A percentile compares a stretch with the other conserved stretches of the same genome.
These are phyloP conservation scores for Novymonas esmeraldas DNA, from an alignment of 208 protist species.

Conservation along the genomic window DNA sequence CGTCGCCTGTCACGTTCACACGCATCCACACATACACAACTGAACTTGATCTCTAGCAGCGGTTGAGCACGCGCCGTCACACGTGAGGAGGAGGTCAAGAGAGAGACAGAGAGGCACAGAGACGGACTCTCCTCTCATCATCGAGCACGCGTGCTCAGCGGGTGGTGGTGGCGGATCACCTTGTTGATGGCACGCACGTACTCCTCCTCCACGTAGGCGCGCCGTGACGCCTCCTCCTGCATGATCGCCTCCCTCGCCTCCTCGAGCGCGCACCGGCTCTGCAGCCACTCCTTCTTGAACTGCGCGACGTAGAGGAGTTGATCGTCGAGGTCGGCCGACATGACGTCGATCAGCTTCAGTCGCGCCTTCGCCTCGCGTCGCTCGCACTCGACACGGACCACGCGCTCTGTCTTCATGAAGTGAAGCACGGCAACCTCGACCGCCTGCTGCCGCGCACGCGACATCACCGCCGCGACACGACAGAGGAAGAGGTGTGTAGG, in stretches of 20 bases:
- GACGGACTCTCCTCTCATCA: neutral
- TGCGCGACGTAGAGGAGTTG: constrained; percentile 80
- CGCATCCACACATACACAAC: no score
- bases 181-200: constrained; percentile 32
- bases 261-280: constrained; percentile 62
- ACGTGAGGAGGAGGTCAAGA: no score
- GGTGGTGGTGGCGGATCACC: constrained; percentile 33
- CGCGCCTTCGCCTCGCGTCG: constrained; percentile 76
- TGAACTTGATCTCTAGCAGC: no score
- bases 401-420: constrained; percentile 67
- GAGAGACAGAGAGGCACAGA: no score
- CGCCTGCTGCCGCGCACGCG: constrained; percentile 33
- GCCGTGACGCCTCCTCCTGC: constrained; percentile 32
- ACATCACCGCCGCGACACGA: constrained; percentile 33
- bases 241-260: constrained; percentile 59
- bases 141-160: neutral
- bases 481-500: neutral
- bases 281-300: constrained; percentile 88
- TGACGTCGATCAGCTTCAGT: constrained; percentile 65
- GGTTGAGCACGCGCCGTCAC: no score
- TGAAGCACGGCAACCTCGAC: constrained; percentile 54
- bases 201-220: constrained; percentile 33
- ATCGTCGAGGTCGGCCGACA: constrained; percentile 72
- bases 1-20: no score
- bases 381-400: constrained; percentile 84